Evolutionary conservation across 495 filamentous ascomycete species (phyloP), one percentile per base, ranked within the genome.

Genomic region (Aspergillus taichungensis): DNA sequence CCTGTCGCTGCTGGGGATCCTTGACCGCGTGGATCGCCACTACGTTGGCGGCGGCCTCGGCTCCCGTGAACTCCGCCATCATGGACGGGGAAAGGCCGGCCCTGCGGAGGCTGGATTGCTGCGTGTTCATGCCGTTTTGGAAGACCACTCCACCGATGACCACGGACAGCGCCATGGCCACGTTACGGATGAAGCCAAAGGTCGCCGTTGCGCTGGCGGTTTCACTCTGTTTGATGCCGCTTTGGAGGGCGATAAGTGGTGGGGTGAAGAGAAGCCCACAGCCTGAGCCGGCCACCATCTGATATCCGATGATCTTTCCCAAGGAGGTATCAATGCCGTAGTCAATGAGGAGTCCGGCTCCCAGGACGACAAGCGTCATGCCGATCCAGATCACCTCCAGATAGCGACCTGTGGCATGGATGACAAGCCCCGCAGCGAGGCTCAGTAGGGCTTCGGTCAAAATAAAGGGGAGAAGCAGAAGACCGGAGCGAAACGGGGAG

Each of bases 131-230:
- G 35, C 76, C 66, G 43, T 80, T 79, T 49, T 77, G 74, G 58
- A 94, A 94, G 28, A 95, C 78, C 2, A 89, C 85, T 10, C 84
- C 78, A 11, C 88, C 88, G 18, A 92, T 75, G 13, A 89, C 85
- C 24, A 92, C 78, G 6, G 80, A 82, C 14, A 84, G 75, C 9
- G 83, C 72, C 0, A 80, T 86, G 1, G 78, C 80, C 6, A 95
- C 65, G 51, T 85, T 82, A 4, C 87, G 77, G 30, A 86, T 68
- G 58, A 91, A 90, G 1, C 77, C 73, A 43, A 88, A 83, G 0
- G 85, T 87, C 0, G 80, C 79, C 0, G 86, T 92, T 3, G 86
- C 88, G 0, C 83, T 78, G 0, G 82, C 88, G 11, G 84, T 84
- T 39, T 94, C 85, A 6, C 73, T 68, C 24, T 80, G 78, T 1